Evolutionary conservation across 257 asterid species (phyloP).

Genomic region (Fraxinus quadrangulata): DNA sequence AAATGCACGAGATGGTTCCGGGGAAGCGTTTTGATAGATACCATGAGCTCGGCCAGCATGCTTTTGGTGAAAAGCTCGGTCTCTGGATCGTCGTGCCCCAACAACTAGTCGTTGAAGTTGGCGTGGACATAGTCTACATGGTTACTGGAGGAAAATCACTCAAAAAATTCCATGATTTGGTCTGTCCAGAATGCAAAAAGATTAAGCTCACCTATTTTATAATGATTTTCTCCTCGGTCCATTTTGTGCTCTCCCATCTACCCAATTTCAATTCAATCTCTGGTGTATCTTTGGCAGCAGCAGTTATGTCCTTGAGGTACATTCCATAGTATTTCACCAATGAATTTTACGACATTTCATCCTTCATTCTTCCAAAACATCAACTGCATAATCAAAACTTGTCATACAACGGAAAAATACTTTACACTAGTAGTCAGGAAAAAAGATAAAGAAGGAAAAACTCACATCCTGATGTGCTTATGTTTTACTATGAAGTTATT

Average conservation of each 20-base stretch:
- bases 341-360: background rate
- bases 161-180: constrained; percentile 32
- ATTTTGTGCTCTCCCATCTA: background rate
- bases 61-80: too few species aligned
- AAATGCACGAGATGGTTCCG: too few species aligned
- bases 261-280: background rate
- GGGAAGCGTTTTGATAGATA: too few species aligned
- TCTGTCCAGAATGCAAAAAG: background rate
- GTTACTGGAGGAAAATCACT: constrained; percentile 48
- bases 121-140: background rate
- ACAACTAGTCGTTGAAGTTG: too few species aligned
- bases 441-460: too few species aligned
- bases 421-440: background rate
- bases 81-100: too few species aligned
- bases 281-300: background rate
- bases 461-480: too few species aligned
- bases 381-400: background rate
- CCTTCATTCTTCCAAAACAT: background rate
- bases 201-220: background rate
- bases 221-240: background rate
- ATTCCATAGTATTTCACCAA: background rate
- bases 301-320: background rate
- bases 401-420: too few species aligned
- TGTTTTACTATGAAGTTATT: background rate
- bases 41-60: too few species aligned